Evolutionary conservation across 140 eudicot species (phyloP).

Genomic region (Senecio squalidus): DNA sequence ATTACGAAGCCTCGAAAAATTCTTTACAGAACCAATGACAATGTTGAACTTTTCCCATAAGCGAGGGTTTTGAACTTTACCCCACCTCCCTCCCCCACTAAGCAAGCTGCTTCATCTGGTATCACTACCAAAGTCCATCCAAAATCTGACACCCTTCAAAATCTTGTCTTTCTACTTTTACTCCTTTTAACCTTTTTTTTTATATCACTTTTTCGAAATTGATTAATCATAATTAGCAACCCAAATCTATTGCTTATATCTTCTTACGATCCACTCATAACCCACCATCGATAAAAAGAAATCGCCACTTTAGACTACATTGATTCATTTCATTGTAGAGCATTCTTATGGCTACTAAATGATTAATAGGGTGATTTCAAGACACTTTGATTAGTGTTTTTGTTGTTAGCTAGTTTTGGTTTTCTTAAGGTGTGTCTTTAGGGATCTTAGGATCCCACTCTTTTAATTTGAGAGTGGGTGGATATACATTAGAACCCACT

Average conservation of each 20-base stretch:
- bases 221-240: slow-evolving; percentile 27
- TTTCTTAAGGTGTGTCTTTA: slow-evolving; percentile 11
- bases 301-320: slow-evolving; percentile 18
- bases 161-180: slow-evolving; percentile 21
- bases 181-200: slow-evolving; percentile 6
- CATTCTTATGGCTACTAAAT: slow-evolving; percentile 32
- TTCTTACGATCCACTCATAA: slow-evolving; percentile 26
- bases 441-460: slow-evolving; percentile 16
- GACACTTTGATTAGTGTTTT: slow-evolving; percentile 23
- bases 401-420: neutral
- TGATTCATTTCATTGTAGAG: slow-evolving; percentile 20
- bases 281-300: slow-evolving; percentile 26
- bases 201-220: slow-evolving; percentile 24
- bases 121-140: too few species aligned
- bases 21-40: too few species aligned
- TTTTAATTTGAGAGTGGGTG: slow-evolving; percentile 12
- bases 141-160: slow-evolving; percentile 23
- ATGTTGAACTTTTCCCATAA: too few species aligned
- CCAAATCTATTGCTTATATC: slow-evolving; percentile 14
- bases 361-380: slow-evolving; percentile 19
- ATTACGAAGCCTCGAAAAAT: too few species aligned
- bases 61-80: too few species aligned
- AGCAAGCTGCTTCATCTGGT: too few species aligned
- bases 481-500: too few species aligned
- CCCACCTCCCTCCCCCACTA: too few species aligned